These are phyloP conservation scores for Backusella liffmaniae DNA, from an alignment of 192 early-diverging fungal genomes.

Conservation along the genomic window DNA sequence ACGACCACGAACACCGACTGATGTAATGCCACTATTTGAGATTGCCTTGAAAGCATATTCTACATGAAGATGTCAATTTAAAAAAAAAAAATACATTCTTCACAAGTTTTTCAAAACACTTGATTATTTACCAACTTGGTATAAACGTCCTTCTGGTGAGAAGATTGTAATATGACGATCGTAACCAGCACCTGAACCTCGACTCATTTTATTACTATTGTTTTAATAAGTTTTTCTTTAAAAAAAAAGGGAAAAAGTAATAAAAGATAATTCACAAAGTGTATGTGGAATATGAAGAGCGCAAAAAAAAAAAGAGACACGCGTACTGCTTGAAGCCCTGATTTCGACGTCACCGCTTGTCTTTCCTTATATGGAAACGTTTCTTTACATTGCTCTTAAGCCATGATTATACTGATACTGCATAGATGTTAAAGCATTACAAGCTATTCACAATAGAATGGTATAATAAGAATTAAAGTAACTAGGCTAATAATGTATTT, in stretches of 20 bases:
- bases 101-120: not conserved
- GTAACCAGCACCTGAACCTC: conserved; percentile 71
- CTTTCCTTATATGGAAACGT: not conserved
- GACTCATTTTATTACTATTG: conserved; percentile 22
- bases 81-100: not conserved
- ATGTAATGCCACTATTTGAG: conserved; percentile 92
- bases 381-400: no score
- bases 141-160: conserved; percentile 98
- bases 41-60: conserved; percentile 99
- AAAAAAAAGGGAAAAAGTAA: not conserved
- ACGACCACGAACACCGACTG: conserved; percentile 94
- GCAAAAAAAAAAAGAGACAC: not conserved
- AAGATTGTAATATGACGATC: conserved; percentile 99
- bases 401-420: no score
- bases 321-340: not conserved
- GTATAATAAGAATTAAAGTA: not conserved
- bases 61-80: conserved; percentile 31
- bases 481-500: not conserved
- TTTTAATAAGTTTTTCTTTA: not conserved
- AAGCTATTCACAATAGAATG: no score
- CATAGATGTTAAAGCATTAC: no score
- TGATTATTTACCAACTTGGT: conserved; percentile 88
- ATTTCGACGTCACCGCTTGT: not conserved
- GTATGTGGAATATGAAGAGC: not conserved
- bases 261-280: no score